phyloP scores from a whole-genome alignment of 495 filamentous ascomycete genomes.

The Elasticomyces elasticus region DNA sequence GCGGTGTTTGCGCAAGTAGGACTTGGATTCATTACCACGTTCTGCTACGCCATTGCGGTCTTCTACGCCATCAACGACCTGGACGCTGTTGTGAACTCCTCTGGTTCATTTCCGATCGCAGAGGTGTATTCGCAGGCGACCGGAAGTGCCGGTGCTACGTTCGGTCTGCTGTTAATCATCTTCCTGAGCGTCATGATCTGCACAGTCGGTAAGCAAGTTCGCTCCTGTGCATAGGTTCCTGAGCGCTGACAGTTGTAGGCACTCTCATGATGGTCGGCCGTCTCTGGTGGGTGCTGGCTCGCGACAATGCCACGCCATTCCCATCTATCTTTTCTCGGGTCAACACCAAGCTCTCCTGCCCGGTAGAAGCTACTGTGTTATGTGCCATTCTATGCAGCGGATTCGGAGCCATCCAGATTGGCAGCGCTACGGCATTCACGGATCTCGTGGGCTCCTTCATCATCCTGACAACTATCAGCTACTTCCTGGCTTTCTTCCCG shows the following conservation, averaged over 20 bases:
- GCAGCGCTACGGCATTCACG: conserved; percentile 61
- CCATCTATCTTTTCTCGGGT: conserved; percentile 39
- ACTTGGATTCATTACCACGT: conserved; percentile 55
- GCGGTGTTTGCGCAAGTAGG: conserved; percentile 36
- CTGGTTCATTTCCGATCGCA: conserved; percentile 59
- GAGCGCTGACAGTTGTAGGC: conserved; percentile 20
- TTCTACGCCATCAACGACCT: conserved; percentile 63
- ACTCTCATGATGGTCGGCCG: conserved; percentile 68
- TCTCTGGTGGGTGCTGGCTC: conserved; percentile 74
- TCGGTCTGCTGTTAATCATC: conserved; percentile 61
- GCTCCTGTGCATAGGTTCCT: background rate
- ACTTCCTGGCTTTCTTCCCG: conserved; percentile 65
- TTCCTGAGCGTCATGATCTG: conserved; percentile 55
- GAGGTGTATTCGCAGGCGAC: conserved; percentile 73
- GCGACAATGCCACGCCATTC: conserved; percentile 58
- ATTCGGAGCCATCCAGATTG: conserved; percentile 67
- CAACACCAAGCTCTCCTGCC: conserved; percentile 47
- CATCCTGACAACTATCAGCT: conserved; percentile 61
- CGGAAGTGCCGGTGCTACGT: conserved; percentile 42
- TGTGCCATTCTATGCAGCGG: conserved; percentile 51
- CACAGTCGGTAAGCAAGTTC: conserved; percentile 36
- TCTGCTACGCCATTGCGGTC: conserved; percentile 64
- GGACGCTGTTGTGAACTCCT: conserved; percentile 43
- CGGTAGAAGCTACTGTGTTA: conserved; percentile 58
- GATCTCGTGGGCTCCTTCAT: conserved; percentile 68